Evolutionary conservation across 352 stramenopile species (phyloP).

Genomic region (Globisporangium cylindrosporum): DNA sequence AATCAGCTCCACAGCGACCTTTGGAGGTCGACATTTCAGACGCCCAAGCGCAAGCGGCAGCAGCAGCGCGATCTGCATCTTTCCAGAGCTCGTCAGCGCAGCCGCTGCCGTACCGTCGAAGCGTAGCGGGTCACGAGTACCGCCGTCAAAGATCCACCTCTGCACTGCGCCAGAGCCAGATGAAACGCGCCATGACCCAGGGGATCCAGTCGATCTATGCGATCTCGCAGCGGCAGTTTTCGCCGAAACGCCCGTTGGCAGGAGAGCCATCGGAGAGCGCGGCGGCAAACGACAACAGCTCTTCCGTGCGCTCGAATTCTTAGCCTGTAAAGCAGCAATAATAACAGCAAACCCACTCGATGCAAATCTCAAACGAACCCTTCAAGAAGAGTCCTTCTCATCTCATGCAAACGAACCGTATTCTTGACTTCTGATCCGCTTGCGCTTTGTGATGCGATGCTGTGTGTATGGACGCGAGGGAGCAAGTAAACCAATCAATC

Average conservation of each 20-base stretch:
- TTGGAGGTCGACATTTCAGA: background rate
- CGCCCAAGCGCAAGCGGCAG: background rate
- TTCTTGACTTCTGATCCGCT: background rate
- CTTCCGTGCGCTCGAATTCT: background rate
- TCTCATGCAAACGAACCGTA: background rate
- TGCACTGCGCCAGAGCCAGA: background rate
- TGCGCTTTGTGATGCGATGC: background rate
- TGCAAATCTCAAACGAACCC: background rate
- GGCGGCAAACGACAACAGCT: background rate
- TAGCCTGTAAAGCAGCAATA: background rate
- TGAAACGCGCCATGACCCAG: conserved; percentile 1
- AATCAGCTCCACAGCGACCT: background rate
- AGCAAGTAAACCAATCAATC: background rate
- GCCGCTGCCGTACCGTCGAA: background rate
- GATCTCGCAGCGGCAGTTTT: conserved; percentile 4
- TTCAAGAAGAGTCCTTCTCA: background rate
- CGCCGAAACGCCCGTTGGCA: background rate
- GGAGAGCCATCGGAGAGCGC: background rate
- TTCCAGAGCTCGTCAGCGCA: background rate
- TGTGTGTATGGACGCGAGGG: background rate
- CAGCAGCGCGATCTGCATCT: background rate
- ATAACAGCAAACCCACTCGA: background rate
- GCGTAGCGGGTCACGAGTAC: conserved; percentile 1
- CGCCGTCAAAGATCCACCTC: too few species aligned
- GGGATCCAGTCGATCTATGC: background rate